Evolutionary conservation across 2,329 filamentous ascomycete genomes (phyloP).

Genomic region (Waltergamsia citrina): DNA sequence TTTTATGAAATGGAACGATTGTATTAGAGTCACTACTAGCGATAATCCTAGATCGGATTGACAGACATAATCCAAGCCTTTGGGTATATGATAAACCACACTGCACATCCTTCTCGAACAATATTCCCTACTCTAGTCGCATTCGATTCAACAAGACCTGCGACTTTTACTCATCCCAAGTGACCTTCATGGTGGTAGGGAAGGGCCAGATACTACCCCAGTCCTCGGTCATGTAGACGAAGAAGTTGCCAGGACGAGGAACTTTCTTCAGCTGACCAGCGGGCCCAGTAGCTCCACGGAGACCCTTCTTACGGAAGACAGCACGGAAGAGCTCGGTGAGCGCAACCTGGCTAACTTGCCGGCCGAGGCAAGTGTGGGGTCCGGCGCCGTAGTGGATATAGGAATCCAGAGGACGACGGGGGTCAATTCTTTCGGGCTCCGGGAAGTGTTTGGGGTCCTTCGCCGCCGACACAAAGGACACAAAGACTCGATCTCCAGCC

Average conservation of each 20-base stretch:
- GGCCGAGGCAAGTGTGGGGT: conserved; percentile 52
- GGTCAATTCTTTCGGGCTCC: conserved; percentile 48
- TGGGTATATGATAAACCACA: background rate
- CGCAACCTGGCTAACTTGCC: conserved; percentile 49
- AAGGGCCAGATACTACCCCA: conserved; percentile 41
- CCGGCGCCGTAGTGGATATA: conserved; percentile 60
- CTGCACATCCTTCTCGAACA: too few species aligned
- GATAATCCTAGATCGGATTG: too few species aligned
- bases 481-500: conserved; percentile 50
- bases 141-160: too few species aligned
- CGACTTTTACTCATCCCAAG: conserved; percentile 31
- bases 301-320: conserved; percentile 49
- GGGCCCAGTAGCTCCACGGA: conserved; percentile 51
- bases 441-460: conserved; percentile 52
- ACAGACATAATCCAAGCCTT: too few species aligned
- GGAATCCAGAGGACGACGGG: conserved; percentile 50
- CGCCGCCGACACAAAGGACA: conserved; percentile 49
- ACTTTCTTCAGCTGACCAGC: conserved; percentile 63
- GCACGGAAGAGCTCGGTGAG: conserved; percentile 60
- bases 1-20: background rate
- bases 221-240: conserved; percentile 57
- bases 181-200: conserved; percentile 43
- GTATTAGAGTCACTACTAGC: background rate
- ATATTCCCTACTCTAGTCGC: too few species aligned
- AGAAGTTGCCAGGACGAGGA: conserved; percentile 40